Evolutionary conservation across 2,329 filamentous ascomycete genomes (phyloP), one percentile per base, ranked within the genome.

Genomic region (Chrysosporium queenslandicum): DNA sequence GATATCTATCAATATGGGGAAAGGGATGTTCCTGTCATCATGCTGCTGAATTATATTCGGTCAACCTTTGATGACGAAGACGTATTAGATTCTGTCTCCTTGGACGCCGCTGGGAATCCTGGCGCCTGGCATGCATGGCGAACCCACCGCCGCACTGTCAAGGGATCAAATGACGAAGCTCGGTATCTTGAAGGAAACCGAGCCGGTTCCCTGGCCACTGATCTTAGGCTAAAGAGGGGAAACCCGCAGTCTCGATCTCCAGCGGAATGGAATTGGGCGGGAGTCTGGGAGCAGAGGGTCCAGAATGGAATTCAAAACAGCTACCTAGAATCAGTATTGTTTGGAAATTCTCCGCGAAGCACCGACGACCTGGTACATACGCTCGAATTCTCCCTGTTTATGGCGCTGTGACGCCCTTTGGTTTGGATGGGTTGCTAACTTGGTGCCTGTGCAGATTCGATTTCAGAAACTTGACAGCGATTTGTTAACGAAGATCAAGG

Each of bases 221-320:
- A 54, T 29, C 56, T 52, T 20, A 54, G 52, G 14, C 66, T 60
- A 60, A 77, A 68, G 61, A 69, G 55, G 71, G 71, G 64, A 65
- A 79, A 70, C 55, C 72, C 62, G 48, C 66, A 65, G 58, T 63
- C 68, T 32, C 71, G 82, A 55, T 75, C 78, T 46, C 88, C 88
- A 0, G 86, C 85, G 5, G 85, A 94, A 61, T 97, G 91, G 91
- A 94, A 94, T 64, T 97, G 91, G 91, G 88, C 95, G 62, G 90
- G 91, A 0, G 91, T 97, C 0, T 98, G 91, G 91, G 87, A 94
- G 65, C 85, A 90, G 58, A 79, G 91, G 51, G 90, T 95, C 0
- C 83, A 81, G 67, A 86, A 85, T 66, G 85, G 85, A 16, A 80
- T 96, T 40, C 79, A 83, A 47, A 77, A 79, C 8, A 94, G 88